These are phyloP conservation scores for Malus asiatica DNA, from an alignment of 306 rosid species.

Conservation along the genomic window DNA sequence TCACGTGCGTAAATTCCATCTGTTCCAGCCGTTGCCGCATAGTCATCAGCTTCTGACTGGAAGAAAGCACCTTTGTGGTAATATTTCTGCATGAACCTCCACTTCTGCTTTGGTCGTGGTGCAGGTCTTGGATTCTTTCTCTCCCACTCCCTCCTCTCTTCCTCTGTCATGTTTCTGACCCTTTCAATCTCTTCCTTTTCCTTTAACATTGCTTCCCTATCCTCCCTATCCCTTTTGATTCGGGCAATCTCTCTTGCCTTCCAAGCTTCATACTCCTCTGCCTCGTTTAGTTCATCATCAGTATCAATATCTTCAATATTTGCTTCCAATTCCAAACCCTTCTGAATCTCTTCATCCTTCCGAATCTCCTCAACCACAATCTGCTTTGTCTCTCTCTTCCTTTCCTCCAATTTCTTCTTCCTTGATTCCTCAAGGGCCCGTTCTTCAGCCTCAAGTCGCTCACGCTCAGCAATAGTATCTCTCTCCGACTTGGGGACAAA, in stretches of 20 bases:
- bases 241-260: slow-evolving; percentile 86
- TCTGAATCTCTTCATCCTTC: slow-evolving; percentile 82
- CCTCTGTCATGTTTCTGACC: slow-evolving; percentile 95
- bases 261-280: slow-evolving; percentile 97
- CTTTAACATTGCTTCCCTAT: slow-evolving; percentile 71
- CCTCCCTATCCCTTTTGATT: slow-evolving; percentile 92
- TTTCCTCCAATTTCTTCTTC: slow-evolving; percentile 72
- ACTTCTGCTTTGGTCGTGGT: slow-evolving; percentile 52
- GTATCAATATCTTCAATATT: slow-evolving; percentile 89
- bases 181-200: slow-evolving; percentile 84
- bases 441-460: slow-evolving; percentile 88
- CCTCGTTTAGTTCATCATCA: slow-evolving; percentile 92
- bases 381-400: slow-evolving; percentile 80
- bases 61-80: slow-evolving; percentile 96
- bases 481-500: slow-evolving; percentile 92
- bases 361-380: slow-evolving; percentile 90
- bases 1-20: slow-evolving; percentile 64
- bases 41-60: slow-evolving; percentile 56
- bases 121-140: slow-evolving; percentile 82
- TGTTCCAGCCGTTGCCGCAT: slow-evolving; percentile 40
- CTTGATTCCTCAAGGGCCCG: slow-evolving; percentile 62
- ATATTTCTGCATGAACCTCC: slow-evolving; percentile 98
- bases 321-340: slow-evolving; percentile 76
- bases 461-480: slow-evolving; percentile 91
- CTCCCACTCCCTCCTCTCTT: slow-evolving; percentile 98